phyloP scores from a whole-genome alignment of 1,284 basidiomycete genomes.

The Pseudozyma hubeiensis region DNA sequence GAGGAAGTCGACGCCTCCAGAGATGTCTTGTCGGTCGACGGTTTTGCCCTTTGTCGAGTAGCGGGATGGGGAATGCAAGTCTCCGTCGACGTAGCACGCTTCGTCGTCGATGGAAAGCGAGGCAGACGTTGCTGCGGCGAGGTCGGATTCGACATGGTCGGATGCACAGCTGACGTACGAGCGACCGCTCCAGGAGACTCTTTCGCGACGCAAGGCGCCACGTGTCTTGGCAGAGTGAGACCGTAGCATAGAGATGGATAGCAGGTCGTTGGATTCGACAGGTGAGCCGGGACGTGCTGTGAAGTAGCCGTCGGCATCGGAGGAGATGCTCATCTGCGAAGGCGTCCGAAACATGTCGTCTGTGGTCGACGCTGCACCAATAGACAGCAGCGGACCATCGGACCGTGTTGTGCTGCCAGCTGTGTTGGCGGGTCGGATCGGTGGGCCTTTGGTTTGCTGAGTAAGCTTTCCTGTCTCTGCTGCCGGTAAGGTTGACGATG shows the following conservation, averaged over 20 bases:
- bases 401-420: constrained; percentile 8
- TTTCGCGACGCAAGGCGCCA: constrained; percentile 17
- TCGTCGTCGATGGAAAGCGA: constrained; percentile 17
- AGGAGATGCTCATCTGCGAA: constrained; percentile 26
- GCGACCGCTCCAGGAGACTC: constrained; percentile 19
- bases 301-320: constrained; percentile 36
- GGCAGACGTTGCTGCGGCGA: constrained; percentile 2
- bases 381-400: constrained; percentile 11
- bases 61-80: constrained; percentile 3
- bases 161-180: constrained; percentile 14
- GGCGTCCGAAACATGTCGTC: constrained; percentile 25
- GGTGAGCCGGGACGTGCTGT: constrained; percentile 37
- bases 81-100: constrained; percentile 27
- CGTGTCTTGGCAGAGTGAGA: constrained; percentile 13
- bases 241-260: constrained; percentile 12
- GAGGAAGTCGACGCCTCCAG: constrained; percentile 46
- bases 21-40: neutral
- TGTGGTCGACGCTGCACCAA: constrained; percentile 15
- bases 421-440: neutral
- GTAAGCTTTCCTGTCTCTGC: too few relatives aligned
- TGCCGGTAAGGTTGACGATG: too few relatives aligned
- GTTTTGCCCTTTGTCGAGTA: neutral
- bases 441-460: too few relatives aligned
- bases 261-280: constrained; percentile 4
- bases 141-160: constrained; percentile 22